These are phyloP conservation scores for Microglena sp. DNA, from an alignment of 139 green algal genomes.

Conservation along the genomic window DNA sequence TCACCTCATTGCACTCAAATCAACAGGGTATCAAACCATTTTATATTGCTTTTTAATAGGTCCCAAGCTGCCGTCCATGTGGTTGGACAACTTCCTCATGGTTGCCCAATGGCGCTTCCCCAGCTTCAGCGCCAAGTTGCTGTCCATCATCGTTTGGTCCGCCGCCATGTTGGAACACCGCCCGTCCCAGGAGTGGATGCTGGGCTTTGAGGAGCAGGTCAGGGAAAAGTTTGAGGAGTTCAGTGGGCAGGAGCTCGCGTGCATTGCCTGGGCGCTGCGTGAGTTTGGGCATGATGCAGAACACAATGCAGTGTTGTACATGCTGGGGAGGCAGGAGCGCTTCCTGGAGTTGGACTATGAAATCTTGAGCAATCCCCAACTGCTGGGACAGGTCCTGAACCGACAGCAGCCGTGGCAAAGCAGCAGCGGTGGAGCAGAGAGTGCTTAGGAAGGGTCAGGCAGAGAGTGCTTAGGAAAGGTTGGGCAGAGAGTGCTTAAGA, in stretches of 20 bases:
- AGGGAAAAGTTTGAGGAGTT: conserved; percentile 35
- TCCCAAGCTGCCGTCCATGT: conserved; percentile 19
- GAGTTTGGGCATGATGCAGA: conserved; percentile 22
- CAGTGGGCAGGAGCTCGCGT: conserved; percentile 33
- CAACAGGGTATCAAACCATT: no score
- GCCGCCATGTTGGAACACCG: conserved; percentile 24
- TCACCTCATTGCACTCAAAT: no score
- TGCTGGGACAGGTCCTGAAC: conserved; percentile 29
- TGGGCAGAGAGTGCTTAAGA: no score
- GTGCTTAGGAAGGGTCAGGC: no score
- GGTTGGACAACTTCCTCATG: conserved; percentile 33
- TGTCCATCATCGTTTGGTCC: conserved; percentile 32
- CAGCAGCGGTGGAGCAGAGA: neutral
- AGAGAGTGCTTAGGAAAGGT: no score
- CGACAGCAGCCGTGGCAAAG: conserved; percentile 10
- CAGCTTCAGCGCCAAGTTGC: conserved; percentile 26
- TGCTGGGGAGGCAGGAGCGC: conserved; percentile 27
- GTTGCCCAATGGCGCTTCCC: conserved; percentile 39
- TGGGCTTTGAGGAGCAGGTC: conserved; percentile 40
- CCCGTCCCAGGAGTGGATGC: conserved; percentile 30
- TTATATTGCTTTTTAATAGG: no score
- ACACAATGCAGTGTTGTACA: conserved; percentile 35
- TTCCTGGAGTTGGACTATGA: conserved; percentile 34
- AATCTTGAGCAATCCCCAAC: conserved; percentile 29
- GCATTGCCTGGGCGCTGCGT: conserved; percentile 33